Evolutionary conservation across 345 rosid species (phyloP).

Genomic region (Geranium brycei): DNA sequence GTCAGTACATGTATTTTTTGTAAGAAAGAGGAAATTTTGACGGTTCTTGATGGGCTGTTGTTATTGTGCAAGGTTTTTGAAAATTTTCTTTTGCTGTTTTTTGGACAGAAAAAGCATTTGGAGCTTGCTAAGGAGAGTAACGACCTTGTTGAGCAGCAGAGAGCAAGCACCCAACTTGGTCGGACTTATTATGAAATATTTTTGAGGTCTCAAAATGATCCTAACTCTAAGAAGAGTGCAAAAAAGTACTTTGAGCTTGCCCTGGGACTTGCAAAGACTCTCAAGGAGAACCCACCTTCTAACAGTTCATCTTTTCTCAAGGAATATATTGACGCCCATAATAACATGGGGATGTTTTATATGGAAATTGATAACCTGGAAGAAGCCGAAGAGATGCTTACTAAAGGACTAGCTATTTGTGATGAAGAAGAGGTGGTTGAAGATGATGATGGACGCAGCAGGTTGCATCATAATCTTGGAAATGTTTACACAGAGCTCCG

Average conservation of each 20-base stretch:
- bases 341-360: slow-evolving; percentile 87
- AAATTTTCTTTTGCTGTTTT: background rate
- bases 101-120: slow-evolving; percentile 65
- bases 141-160: slow-evolving; percentile 79
- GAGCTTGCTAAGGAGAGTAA: slow-evolving; percentile 63
- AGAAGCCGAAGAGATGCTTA: slow-evolving; percentile 44
- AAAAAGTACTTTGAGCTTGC: slow-evolving; percentile 74
- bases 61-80: background rate
- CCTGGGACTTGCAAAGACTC: slow-evolving; percentile 53
- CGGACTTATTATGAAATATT: slow-evolving; percentile 80
- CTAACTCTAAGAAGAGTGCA: slow-evolving; percentile 52
- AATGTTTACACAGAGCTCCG: slow-evolving; percentile 55
- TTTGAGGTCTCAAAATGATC: slow-evolving; percentile 48
- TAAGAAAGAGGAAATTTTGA: no score
- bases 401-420: slow-evolving; percentile 61
- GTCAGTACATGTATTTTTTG: background rate
- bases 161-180: slow-evolving; percentile 86
- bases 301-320: slow-evolving; percentile 52
- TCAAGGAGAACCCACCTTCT: slow-evolving; percentile 52
- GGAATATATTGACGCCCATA: slow-evolving; percentile 82
- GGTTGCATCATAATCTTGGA: slow-evolving; percentile 93
- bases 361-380: slow-evolving; percentile 74
- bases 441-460: slow-evolving; percentile 61
- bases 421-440: slow-evolving; percentile 76
- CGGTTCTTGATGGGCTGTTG: background rate